phyloP scores from a whole-genome alignment of 179 eudicot species.

The Camellia oleifera region DNA sequence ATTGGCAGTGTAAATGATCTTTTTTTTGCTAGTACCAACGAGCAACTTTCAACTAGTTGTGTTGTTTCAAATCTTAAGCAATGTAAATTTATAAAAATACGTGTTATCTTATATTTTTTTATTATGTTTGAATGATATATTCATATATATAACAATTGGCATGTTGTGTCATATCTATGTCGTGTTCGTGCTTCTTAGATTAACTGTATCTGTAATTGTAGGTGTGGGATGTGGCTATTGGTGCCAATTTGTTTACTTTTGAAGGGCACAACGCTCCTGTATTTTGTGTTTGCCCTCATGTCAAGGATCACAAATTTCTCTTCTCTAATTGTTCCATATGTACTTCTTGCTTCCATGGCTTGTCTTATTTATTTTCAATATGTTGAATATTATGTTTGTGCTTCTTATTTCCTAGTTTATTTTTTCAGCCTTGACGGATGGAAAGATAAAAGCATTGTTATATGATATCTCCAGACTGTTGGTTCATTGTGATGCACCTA shows the following conservation, averaged over 20 bases:
- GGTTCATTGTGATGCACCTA: conserved; percentile 68
- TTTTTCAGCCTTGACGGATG: conserved; percentile 72
- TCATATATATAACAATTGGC: no score
- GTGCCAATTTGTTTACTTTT: conserved; percentile 54
- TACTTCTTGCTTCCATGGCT: background rate
- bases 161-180: no score
- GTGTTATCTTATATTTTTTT: no score
- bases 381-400: background rate
- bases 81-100: no score
- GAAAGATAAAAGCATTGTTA: conserved; percentile 76
- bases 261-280: conserved; percentile 86
- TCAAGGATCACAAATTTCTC: background rate
- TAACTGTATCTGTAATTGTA: conserved; percentile 15
- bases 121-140: no score
- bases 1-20: no score
- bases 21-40: no score
- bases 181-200: no score
- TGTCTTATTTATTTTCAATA: background rate
- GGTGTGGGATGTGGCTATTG: conserved; percentile 82
- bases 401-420: conserved; percentile 40
- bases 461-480: conserved; percentile 69
- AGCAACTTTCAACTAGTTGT: no score
- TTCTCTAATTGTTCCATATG: background rate
- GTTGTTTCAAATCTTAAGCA: no score
- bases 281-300: conserved; percentile 70